These are phyloP conservation scores for Sugiyamaella americana DNA, from an alignment of 805 yeast species.

Conservation along the genomic window DNA sequence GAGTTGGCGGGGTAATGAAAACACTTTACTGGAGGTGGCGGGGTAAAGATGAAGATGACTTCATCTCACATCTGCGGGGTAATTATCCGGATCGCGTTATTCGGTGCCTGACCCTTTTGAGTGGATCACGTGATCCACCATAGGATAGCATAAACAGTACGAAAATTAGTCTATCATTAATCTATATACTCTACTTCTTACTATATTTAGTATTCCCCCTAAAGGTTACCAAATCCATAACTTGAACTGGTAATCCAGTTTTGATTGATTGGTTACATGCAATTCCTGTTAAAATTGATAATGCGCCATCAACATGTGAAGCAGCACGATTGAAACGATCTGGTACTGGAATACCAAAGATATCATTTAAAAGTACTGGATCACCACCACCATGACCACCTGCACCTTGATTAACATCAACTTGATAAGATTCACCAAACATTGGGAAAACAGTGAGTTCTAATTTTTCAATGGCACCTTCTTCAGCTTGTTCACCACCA, in stretches of 20 bases:
- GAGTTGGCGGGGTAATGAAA: too few relatives aligned
- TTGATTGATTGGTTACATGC: constrained; percentile 12
- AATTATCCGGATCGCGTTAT: too few relatives aligned
- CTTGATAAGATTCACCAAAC: constrained; percentile 13
- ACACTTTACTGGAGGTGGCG: too few relatives aligned
- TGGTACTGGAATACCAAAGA: constrained; percentile 12
- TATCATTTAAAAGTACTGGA: constrained; percentile 12
- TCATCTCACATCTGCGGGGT: too few relatives aligned
- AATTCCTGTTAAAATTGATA: constrained; percentile 15
- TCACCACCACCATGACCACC: constrained; percentile 18
- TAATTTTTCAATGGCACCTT: constrained; percentile 13
- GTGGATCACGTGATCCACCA: too few relatives aligned
- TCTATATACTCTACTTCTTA: too few relatives aligned
- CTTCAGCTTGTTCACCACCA: constrained; percentile 12
- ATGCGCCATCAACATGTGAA: constrained; percentile 15
- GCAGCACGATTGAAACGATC: constrained; percentile 15
- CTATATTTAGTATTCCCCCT: neutral
- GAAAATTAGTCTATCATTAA: too few relatives aligned
- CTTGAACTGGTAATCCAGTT: constrained; percentile 15
- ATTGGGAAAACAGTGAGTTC: constrained; percentile 10
- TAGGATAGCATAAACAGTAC: too few relatives aligned
- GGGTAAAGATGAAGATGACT: too few relatives aligned
- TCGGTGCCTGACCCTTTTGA: too few relatives aligned
- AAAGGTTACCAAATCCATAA: constrained; percentile 9
- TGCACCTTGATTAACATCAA: constrained; percentile 4